Conservation (phyloP, 106 monocot species). For the Cymbidium sinense region DNA sequence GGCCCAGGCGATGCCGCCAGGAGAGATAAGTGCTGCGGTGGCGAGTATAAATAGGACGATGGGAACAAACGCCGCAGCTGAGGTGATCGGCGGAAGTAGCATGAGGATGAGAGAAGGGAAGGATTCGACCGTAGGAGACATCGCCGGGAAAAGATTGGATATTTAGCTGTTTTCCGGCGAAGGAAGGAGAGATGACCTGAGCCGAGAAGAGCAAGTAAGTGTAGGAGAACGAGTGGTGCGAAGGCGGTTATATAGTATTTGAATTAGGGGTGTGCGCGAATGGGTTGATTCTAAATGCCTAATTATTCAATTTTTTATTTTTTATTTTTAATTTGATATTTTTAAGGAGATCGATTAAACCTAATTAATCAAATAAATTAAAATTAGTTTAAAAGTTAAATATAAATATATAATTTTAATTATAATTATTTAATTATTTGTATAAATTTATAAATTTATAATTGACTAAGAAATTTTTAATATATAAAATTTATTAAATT, state of each 20-base stretch:
- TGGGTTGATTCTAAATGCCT: too few relatives aligned
- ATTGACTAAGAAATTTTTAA: too few relatives aligned
- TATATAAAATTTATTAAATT: too few relatives aligned
- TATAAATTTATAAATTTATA: too few relatives aligned
- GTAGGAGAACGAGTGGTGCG: not conserved
- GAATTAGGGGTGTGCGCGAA: too few relatives aligned
- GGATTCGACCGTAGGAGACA: not conserved
- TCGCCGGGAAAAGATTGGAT: not conserved
- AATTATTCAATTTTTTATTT: too few relatives aligned
- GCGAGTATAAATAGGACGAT: not conserved
- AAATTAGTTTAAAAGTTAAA: too few relatives aligned
- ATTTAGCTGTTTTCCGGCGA: not conserved
- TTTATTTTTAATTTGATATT: too few relatives aligned
- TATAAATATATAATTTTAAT: too few relatives aligned
- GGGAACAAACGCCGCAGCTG: not conserved
- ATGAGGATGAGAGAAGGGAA: not conserved
- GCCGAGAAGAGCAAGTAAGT: not conserved
- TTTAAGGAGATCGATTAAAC: too few relatives aligned
- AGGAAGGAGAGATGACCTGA: not conserved
- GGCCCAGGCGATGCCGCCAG: slow-evolving; percentile 23
- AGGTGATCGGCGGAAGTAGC: not conserved
- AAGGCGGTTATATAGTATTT: slow-evolving; percentile 10
- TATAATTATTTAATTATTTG: too few relatives aligned
- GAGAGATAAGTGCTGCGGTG: not conserved
- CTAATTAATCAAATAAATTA: too few relatives aligned